Conservation (phyloP, 805 yeast species). For the Wickerhamomyces pijperi region DNA sequence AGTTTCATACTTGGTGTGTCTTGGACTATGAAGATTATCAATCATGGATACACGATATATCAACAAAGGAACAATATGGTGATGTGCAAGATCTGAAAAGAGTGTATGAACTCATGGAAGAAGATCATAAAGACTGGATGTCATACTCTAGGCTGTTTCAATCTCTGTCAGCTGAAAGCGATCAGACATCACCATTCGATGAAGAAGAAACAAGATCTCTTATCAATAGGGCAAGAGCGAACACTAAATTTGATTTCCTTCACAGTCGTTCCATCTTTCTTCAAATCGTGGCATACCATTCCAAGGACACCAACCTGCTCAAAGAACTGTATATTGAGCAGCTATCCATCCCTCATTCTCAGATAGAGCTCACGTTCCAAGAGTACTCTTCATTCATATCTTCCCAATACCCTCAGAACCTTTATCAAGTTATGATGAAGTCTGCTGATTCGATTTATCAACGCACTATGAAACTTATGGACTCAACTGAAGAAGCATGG, state of each 20-base stretch:
- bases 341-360: constrained; percentile 29
- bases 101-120: not conserved
- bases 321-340: constrained; percentile 15
- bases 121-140: not conserved
- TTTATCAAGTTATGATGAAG: too few relatives aligned
- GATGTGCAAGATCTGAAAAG: not conserved
- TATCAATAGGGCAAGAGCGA: not conserved
- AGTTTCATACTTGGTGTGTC: not conserved
- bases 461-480: constrained; percentile 16
- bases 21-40: not conserved
- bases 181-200: too few relatives aligned
- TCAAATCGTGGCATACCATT: too few relatives aligned
- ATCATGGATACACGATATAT: not conserved
- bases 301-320: not conserved
- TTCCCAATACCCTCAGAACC: constrained; percentile 19
- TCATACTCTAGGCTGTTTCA: not conserved
- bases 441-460: constrained; percentile 24
- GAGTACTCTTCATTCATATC: constrained; percentile 28
- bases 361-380: constrained; percentile 28
- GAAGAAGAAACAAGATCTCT: too few relatives aligned
- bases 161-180: too few relatives aligned
- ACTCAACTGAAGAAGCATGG: constrained; percentile 22
- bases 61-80: not conserved
- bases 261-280: constrained; percentile 1
- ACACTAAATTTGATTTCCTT: constrained; percentile 1